Evolutionary conservation across 768 basidiomycete genomes (phyloP).

Genomic region (Tubosaeta sp.): DNA sequence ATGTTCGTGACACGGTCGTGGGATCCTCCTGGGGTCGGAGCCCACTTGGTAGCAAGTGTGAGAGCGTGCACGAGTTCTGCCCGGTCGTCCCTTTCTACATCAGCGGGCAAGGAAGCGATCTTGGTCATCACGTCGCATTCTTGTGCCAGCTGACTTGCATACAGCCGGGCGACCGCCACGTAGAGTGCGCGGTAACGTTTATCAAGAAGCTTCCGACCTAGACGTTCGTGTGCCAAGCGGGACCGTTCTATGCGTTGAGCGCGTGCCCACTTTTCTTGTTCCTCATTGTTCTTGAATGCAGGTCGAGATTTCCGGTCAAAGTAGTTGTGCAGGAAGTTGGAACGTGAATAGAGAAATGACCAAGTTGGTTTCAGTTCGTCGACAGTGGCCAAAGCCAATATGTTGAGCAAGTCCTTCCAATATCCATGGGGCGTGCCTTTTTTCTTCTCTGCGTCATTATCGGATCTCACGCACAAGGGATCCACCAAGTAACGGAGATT

Average conservation of each 20-base stretch:
- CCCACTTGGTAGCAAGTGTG: conserved; percentile 67
- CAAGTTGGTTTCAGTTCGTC: conserved; percentile 42
- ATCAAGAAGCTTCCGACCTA: conserved; percentile 41
- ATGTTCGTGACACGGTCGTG: conserved; percentile 67
- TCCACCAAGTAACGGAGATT: conserved; percentile 55
- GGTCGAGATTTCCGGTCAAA: conserved; percentile 22
- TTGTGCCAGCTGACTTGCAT: conserved; percentile 45
- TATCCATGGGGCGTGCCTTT: conserved; percentile 49
- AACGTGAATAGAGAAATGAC: not conserved
- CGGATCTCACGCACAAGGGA: conserved; percentile 39
- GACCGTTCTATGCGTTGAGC: conserved; percentile 20
- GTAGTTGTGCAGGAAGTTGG: conserved; percentile 27
- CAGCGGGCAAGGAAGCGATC: conserved; percentile 32
- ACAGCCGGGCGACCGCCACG: conserved; percentile 57
- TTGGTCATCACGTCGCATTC: conserved; percentile 43
- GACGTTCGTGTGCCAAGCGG: conserved; percentile 29
- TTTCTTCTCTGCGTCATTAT: not conserved
- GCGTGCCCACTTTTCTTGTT: conserved; percentile 23
- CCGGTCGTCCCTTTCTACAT: conserved; percentile 20
- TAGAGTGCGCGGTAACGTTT: conserved; percentile 60
- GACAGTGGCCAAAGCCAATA: conserved; percentile 55
- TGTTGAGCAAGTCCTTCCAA: conserved; percentile 74
- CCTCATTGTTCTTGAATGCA: conserved; percentile 17
- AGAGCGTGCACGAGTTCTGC: conserved; percentile 26
- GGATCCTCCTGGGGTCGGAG: conserved; percentile 52